phyloP scores from a whole-genome alignment of 1,284 basidiomycete species.

The Austroboletus niveus region DNA sequence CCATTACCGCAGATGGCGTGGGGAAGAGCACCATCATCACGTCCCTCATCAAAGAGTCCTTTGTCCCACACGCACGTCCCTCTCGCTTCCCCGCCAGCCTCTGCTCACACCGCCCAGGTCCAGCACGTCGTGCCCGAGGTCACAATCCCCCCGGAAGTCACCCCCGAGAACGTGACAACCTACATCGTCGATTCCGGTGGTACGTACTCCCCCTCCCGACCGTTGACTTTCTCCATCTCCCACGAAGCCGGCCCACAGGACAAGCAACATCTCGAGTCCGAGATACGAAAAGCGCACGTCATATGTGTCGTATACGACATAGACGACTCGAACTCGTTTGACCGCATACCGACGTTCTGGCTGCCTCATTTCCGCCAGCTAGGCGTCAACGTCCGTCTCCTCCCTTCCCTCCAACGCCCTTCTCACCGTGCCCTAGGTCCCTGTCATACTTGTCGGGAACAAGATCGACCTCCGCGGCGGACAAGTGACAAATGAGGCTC shows the following conservation, averaged over 20 bases:
- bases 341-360: slow-evolving; percentile 98
- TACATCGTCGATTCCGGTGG: slow-evolving; percentile 95
- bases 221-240: slow-evolving; percentile 13
- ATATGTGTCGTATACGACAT: slow-evolving; percentile 98
- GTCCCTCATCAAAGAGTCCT: slow-evolving; percentile 93
- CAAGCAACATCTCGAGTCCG: slow-evolving; percentile 85
- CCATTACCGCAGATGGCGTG: slow-evolving; percentile 68
- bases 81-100: background rate
- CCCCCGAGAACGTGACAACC: slow-evolving; percentile 93
- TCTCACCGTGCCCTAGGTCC: slow-evolving; percentile 57
- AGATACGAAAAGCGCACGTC: slow-evolving; percentile 95
- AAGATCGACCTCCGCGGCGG: slow-evolving; percentile 96
- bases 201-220: slow-evolving; percentile 39
- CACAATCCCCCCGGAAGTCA: slow-evolving; percentile 93
- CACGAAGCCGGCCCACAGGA: slow-evolving; percentile 71
- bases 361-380: slow-evolving; percentile 94
- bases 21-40: slow-evolving; percentile 96
- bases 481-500: slow-evolving; percentile 89
- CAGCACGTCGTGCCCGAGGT: slow-evolving; percentile 93
- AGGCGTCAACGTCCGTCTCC: slow-evolving; percentile 79
- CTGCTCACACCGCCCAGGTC: slow-evolving; percentile 50
- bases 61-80: slow-evolving; percentile 73
- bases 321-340: slow-evolving; percentile 93
- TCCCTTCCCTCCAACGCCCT: background rate
- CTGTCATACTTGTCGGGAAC: slow-evolving; percentile 97